Conservation (phyloP, 257 asterid species). For the Penstemon barbatus region DNA sequence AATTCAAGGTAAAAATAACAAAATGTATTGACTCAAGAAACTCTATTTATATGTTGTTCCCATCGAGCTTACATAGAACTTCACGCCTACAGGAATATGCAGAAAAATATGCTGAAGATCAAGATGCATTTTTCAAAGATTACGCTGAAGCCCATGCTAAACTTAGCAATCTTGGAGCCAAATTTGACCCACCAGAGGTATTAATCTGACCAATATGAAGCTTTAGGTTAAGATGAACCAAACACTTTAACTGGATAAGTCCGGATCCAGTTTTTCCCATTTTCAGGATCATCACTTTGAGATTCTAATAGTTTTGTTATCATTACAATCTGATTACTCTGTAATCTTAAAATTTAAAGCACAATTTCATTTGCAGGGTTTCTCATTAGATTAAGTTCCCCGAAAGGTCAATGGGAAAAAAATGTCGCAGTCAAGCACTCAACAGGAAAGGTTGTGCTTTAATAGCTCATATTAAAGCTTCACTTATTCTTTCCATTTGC, state of each 20-base stretch:
- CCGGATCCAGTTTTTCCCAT: neutral
- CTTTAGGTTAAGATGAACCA: neutral
- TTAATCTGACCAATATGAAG: slow-evolving; percentile 3
- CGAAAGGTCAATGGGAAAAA: slow-evolving; percentile 63
- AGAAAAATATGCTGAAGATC: slow-evolving; percentile 87
- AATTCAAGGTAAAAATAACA: slow-evolving; percentile 70
- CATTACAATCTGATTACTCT: no score
- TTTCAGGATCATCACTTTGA: neutral
- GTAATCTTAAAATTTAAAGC: no score
- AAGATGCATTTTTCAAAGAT: slow-evolving; percentile 85
- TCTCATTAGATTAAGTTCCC: slow-evolving; percentile 14
- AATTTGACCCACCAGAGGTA: slow-evolving; percentile 96
- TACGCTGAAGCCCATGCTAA: slow-evolving; percentile 97
- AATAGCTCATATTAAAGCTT: slow-evolving; percentile 13
- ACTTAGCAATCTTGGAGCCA: slow-evolving; percentile 94
- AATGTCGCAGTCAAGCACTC: slow-evolving; percentile 88
- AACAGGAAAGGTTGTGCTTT: slow-evolving; percentile 65
- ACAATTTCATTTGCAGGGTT: no score
- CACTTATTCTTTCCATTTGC: neutral
- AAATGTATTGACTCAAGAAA: neutral
- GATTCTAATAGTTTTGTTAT: no score
- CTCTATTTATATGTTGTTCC: slow-evolving; percentile 18
- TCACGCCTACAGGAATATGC: slow-evolving; percentile 61
- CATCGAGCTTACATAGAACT: slow-evolving; percentile 23
- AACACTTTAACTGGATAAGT: neutral